Percentiles rank a stretch among this genome's conserved stretches.
Conservation (phyloP, 352 stramenopile genomes). For the Pythium monospermum region DNA sequence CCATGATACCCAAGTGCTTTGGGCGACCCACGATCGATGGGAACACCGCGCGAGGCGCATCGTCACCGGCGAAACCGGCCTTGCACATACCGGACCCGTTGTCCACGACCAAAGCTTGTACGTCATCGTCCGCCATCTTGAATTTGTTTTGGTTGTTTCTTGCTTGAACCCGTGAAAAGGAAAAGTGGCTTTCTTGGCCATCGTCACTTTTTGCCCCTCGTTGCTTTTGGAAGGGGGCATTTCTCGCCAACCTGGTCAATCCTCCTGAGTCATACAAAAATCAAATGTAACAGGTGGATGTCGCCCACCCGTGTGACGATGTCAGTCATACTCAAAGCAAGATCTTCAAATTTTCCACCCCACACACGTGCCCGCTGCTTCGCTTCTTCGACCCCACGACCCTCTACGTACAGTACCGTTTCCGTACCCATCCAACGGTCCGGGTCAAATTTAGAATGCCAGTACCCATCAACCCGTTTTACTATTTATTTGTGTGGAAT, state of each 20-base stretch:
- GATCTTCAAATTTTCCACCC: conserved; percentile 5
- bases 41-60: conserved; percentile 96
- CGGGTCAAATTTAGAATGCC: neutral
- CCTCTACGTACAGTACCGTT: neutral
- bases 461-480: neutral
- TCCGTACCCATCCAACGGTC: neutral
- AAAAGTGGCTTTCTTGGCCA: neutral
- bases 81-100: conserved; percentile 99
- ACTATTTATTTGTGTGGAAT: neutral
- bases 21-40: conserved; percentile 94
- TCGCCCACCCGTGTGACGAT: neutral
- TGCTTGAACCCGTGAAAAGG: neutral
- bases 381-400: too few species aligned
- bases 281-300: neutral
- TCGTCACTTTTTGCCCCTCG: neutral
- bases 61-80: conserved; percentile 96
- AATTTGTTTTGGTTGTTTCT: neutral
- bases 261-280: neutral
- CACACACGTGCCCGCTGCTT: too few species aligned
- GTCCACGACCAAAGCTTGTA: conserved; percentile 87
- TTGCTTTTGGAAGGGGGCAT: neutral
- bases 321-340: neutral
- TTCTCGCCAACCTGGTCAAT: neutral
- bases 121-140: conserved; percentile 61
- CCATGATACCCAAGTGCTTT: conserved; percentile 96